Evolutionary conservation across 1,139 yeast genomes (phyloP).

Genomic region (Pichia sp.): DNA sequence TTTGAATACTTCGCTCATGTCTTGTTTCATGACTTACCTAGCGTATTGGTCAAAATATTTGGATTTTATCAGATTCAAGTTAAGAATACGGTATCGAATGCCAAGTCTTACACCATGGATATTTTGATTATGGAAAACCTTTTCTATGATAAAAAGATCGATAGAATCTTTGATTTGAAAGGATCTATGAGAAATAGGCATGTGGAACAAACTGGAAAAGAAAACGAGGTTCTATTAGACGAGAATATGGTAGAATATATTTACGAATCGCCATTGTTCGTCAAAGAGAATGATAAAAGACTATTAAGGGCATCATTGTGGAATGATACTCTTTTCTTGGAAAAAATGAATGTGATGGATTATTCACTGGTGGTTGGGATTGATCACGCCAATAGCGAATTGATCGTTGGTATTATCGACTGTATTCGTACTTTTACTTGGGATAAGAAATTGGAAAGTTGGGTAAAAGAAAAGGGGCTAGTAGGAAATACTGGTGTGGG

Average conservation of each 20-base stretch:
- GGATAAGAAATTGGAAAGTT: constrained; percentile 97
- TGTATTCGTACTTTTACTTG: constrained; percentile 95
- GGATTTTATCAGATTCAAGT: constrained; percentile 94
- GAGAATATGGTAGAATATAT: constrained; percentile 98
- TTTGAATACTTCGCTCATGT: constrained; percentile 96
- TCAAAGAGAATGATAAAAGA: constrained; percentile 86
- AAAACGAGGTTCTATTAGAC: constrained; percentile 88
- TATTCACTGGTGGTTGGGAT: constrained; percentile 93
- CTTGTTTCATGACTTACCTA: constrained; percentile 88
- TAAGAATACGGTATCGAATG: constrained; percentile 66
- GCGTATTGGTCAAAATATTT: constrained; percentile 88
- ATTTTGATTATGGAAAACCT: constrained; percentile 93
- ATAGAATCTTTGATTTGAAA: constrained; percentile 88
- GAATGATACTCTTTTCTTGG: constrained; percentile 90
- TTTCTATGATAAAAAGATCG: constrained; percentile 77
- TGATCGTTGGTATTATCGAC: constrained; percentile 93
- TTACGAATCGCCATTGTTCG: constrained; percentile 92
- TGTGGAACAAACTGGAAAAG: constrained; percentile 93
- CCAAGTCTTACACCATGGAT: constrained; percentile 75
- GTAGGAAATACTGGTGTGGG: constrained; percentile 82
- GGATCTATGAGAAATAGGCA: constrained; percentile 98
- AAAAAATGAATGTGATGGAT: constrained; percentile 99
- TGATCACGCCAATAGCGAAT: constrained; percentile 59
- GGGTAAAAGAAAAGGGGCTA: constrained; percentile 94
- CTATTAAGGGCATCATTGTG: constrained; percentile 81